A percentile compares a stretch with the other conserved stretches of the same genome.
Conservation (phyloP, 1,284 basidiomycete genomes). For the Pyrrhoderma noxium region DNA sequence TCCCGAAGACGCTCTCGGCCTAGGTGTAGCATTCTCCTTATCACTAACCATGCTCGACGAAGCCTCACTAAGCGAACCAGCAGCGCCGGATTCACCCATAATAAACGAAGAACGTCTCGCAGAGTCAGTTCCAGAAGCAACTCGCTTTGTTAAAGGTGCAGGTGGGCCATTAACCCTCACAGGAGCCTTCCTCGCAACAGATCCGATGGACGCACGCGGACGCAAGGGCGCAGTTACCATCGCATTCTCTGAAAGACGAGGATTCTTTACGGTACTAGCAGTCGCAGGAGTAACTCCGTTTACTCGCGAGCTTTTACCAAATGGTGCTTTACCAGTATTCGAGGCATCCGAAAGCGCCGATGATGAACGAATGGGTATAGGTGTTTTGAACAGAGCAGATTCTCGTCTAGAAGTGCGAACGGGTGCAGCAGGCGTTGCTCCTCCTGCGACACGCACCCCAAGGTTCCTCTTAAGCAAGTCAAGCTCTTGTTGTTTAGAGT, state of each 20-base stretch:
- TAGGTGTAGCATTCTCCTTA: constrained; percentile 16
- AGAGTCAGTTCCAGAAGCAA: neutral
- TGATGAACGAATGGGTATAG: constrained; percentile 49
- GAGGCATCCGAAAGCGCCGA: constrained; percentile 48
- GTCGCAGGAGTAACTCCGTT: constrained; percentile 30
- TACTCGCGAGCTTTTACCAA: constrained; percentile 43
- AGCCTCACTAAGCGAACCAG: constrained; percentile 11
- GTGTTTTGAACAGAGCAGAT: constrained; percentile 29
- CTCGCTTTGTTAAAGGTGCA: neutral
- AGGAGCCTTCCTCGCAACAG: constrained; percentile 3
- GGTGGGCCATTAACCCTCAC: neutral
- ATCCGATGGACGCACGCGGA: constrained; percentile 2
- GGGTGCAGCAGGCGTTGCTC: constrained; percentile 47
- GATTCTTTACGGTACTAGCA: constrained; percentile 17
- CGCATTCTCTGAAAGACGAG: constrained; percentile 10
- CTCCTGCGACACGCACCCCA: constrained; percentile 53
- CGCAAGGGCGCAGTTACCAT: constrained; percentile 7
- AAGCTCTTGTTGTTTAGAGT: constrained; percentile 86
- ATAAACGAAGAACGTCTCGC: neutral
- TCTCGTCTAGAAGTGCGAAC: constrained; percentile 19
- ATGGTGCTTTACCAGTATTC: constrained; percentile 26
- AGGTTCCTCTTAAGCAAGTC: constrained; percentile 76
- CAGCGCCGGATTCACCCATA: neutral
- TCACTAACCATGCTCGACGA: constrained; percentile 2
- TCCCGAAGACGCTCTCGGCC: neutral